Conservation (phyloP, 2,329 filamentous ascomycete species). For the Blastomyces parvus region DNA sequence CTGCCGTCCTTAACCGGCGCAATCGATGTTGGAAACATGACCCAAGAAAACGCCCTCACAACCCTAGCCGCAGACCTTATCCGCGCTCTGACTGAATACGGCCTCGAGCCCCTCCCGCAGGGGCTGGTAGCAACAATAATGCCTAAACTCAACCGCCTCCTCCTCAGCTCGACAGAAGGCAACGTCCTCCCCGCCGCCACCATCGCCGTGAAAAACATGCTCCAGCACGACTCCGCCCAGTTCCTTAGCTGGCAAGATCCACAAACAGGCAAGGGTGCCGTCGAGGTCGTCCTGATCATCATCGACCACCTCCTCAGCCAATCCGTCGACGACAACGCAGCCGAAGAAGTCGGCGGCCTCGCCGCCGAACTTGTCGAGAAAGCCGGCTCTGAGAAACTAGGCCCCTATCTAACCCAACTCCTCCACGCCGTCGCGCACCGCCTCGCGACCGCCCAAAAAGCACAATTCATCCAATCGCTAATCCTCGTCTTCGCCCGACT, state of each 20-base stretch:
- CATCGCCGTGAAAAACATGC: constrained; percentile 76
- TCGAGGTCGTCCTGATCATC: constrained; percentile 82
- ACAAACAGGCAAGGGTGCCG: constrained; percentile 64
- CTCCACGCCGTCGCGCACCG: constrained; percentile 80
- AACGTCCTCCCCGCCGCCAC: constrained; percentile 81
- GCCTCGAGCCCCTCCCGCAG: constrained; percentile 71
- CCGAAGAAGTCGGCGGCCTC: constrained; percentile 89
- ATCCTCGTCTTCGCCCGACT: constrained; percentile 91
- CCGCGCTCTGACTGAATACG: constrained; percentile 69
- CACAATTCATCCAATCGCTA: constrained; percentile 87
- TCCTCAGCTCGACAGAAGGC: constrained; percentile 77
- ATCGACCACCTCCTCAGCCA: constrained; percentile 83
- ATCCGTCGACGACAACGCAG: constrained; percentile 80
- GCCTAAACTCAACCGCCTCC: constrained; percentile 73
- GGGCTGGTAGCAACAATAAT: constrained; percentile 78
- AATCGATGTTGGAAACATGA: constrained; percentile 79
- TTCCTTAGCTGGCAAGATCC: constrained; percentile 77
- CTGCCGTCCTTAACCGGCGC: constrained; percentile 79
- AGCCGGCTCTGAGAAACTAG: constrained; percentile 80
- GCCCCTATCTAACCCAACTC: constrained; percentile 80
- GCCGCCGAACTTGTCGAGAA: constrained; percentile 94
- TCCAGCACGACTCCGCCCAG: constrained; percentile 82
- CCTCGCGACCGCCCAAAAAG: constrained; percentile 69
- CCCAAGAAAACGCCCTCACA: constrained; percentile 66
- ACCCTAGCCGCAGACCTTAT: constrained; percentile 82